phyloP scores from a whole-genome alignment of 1,284 basidiomycete genomes.

The Somion occarium region DNA sequence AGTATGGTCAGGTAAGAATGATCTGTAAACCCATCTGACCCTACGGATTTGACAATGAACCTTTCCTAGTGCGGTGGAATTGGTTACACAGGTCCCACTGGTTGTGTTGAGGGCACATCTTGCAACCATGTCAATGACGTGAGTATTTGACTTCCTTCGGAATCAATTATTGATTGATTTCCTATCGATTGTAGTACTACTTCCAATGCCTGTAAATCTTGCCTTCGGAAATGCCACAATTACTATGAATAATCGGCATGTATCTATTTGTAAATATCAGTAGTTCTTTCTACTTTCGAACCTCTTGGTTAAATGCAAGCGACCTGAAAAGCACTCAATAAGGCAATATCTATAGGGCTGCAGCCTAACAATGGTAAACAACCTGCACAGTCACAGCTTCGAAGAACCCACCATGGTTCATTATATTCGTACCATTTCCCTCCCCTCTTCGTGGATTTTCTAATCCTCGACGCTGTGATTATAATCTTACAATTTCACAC shows the following conservation, averaged over 20 bases:
- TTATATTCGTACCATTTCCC: no score
- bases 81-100: constrained; percentile 3
- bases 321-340: no score
- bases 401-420: no score
- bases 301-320: no score
- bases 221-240: no score
- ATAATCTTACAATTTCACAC: no score
- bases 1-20: constrained; percentile 9
- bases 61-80: constrained; percentile 5
- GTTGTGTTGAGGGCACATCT: neutral
- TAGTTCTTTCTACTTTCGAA: no score
- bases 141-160: neutral
- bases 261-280: no score
- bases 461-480: no score
- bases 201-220: neutral
- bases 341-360: neutral
- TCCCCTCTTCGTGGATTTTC: no score
- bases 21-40: neutral
- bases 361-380: neutral
- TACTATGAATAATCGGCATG: no score
- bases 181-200: neutral
- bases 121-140: constrained; percentile 6
- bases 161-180: no score
- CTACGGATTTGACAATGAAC: neutral
- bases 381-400: neutral